Evolutionary conservation across 331 rosid genomes (phyloP), one percentile per base, ranked within the genome.

Genomic region (Quercus phellos): DNA sequence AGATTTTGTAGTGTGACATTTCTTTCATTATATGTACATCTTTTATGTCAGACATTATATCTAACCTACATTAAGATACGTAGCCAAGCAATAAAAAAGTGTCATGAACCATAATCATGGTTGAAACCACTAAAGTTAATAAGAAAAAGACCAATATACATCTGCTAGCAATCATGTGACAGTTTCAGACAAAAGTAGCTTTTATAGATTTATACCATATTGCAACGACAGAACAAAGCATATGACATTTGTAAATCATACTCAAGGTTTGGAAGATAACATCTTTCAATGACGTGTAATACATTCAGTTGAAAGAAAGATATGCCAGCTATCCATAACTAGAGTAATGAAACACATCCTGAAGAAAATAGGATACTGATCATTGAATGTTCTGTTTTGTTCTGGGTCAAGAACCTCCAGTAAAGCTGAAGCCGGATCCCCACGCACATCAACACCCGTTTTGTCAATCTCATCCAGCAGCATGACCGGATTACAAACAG

Each of bases 401-500:
- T 94, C 98, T 38, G 98, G 98, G 83, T 94, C 99, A 85, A 94
- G 99, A 87, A 94, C 99, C 86, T 94, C 99, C 68, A 94, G 89
- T 84, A 94, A 72, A 42, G 99, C 99, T 32, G 99, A 94, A 81
- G 99, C 97, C 56, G 99, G 99, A 92, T 94, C 99, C 29, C 99
- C 99, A 43, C 98, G 99, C 75, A 92, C 93, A 86, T 92, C 97
- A 55, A 97, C 88, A 67, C 99, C 98, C 29, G 99, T 90, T 91
- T 94, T 94, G 90, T 94, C 99, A 75, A 94, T 92, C 86, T 94
- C 99, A 78, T 94, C 98, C 26, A 94, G 90, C 81, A 94, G 89
- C 97, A 94, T 94, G 81, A 94, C 98, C 21, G 99, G 99, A 82
- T 94, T 92, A 88, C 91, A 88, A 69, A 94, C 99, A 72, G 87